These are phyloP conservation scores for Chenopodium formosanum DNA, from an alignment of 148 eudicot genomes.

Conservation along the genomic window DNA sequence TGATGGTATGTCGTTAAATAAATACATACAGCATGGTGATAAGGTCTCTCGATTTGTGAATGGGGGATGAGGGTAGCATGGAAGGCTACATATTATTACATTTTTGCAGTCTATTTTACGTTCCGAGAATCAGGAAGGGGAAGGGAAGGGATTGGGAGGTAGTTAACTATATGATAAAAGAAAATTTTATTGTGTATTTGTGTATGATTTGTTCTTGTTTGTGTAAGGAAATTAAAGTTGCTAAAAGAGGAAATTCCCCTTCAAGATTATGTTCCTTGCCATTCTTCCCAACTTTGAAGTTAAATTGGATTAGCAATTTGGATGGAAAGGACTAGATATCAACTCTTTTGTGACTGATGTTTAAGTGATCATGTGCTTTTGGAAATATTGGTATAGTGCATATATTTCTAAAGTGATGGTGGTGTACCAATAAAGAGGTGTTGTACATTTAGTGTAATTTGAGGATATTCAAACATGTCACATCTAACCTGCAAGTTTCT, in stretches of 20 bases:
- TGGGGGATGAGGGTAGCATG: not conserved
- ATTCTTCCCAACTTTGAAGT: too few species aligned
- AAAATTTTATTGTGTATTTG: not conserved
- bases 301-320: not conserved
- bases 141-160: not conserved
- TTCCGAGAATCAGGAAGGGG: not conserved
- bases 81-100: not conserved
- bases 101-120: not conserved
- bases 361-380: not conserved
- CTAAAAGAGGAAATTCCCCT: not conserved
- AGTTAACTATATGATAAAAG: not conserved
- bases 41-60: not conserved
- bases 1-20: not conserved
- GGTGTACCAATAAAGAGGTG: not conserved
- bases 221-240: not conserved
- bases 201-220: not conserved
- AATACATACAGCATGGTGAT: not conserved
- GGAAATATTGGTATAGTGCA: too few species aligned
- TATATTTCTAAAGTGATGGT: not conserved
- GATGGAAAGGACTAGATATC: not conserved
- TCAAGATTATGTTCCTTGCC: not conserved
- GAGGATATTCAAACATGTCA: not conserved
- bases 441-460: not conserved
- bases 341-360: not conserved
- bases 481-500: not conserved